Evolutionary conservation across 768 basidiomycete genomes (phyloP), one percentile per base, ranked within the genome.

Genomic region (Suillus variegatus): DNA sequence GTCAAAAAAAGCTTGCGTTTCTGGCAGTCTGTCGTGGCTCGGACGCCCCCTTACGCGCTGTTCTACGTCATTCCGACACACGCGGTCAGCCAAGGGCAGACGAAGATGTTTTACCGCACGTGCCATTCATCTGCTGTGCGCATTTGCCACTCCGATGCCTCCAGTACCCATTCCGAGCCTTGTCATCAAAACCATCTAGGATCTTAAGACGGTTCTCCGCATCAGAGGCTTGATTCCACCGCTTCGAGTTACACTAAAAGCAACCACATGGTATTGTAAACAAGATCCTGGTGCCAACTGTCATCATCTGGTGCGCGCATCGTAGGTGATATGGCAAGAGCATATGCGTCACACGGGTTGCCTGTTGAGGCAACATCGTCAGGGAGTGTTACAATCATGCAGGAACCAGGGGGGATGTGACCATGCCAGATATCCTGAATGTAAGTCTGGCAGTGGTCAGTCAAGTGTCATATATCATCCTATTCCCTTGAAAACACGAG

Each of bases 201-300:
- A 65, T 65, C 12, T 41, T 22, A 28, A 13, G 13, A 20, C 38
- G 32, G 32, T 16, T 49, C 2, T 55, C 22, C 12, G 61, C 47
- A 32, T 38, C 55, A 14, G 55, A 56, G 6, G 32, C 10, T 6
- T 62, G 41, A 61, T 76, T 77, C 73, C 75, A 75, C 4, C 55
- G 66, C 61, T 69, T 69, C 66, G 13, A 79, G 40, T 60, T 70
- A 68, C 25, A 66, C 69, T 6, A 76, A 66, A 25, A 79, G 64
- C 46, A 65, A 66, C 78, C 76, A 79, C 71, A 75, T 74, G 20
- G 66, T 71, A 54, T 78, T 75, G 68, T 77, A 78, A 25, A 77
- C 75, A 38, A 79, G 69, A 62, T 77, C 77, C 38, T 68, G 66
- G 43, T 78, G 72, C 78, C 77, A 79, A 35, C 61, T 55, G 6